Percentiles rank a stretch among this genome's conserved stretches.
These are phyloP conservation scores for Kwoniella europaea DNA, from an alignment of 768 basidiomycete genomes.

Conservation along the genomic window DNA sequence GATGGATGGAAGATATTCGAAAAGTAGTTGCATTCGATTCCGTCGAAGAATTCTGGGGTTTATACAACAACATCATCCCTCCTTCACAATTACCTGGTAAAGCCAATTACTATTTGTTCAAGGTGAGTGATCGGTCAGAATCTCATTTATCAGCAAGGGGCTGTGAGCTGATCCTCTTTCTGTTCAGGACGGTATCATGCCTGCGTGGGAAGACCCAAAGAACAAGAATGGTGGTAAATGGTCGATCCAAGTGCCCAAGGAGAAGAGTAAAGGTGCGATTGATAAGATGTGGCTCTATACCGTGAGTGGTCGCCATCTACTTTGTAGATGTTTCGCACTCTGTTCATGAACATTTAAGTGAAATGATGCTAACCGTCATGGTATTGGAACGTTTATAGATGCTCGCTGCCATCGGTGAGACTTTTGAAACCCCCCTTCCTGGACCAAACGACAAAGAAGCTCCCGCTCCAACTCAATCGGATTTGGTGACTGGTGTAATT, in stretches of 20 bases:
- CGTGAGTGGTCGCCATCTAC: conserved; percentile 61
- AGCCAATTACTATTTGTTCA: conserved; percentile 99
- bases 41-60: conserved; percentile 99
- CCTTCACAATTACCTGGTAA: conserved; percentile 91
- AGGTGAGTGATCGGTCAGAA: conserved; percentile 64
- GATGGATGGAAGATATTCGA: conserved; percentile 98
- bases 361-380: neutral
- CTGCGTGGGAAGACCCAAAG: conserved; percentile 95
- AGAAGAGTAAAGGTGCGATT: conserved; percentile 81
- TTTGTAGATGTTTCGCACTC: neutral
- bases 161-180: neutral
- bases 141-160: conserved; percentile 15
- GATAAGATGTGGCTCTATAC: conserved; percentile 99
- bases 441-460: conserved; percentile 31
- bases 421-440: conserved; percentile 82
- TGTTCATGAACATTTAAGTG: neutral
- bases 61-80: conserved; percentile 97
- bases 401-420: conserved; percentile 99
- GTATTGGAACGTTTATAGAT: conserved; percentile 66
- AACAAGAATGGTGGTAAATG: conserved; percentile 98
- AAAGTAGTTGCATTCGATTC: conserved; percentile 93
- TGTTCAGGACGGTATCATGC: conserved; percentile 85
- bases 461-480: conserved; percentile 62
- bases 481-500: conserved; percentile 82
- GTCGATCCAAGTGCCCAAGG: conserved; percentile 95